phyloP scores from a whole-genome alignment of 306 rosid species.

The Astragalus glycyphyllos region DNA sequence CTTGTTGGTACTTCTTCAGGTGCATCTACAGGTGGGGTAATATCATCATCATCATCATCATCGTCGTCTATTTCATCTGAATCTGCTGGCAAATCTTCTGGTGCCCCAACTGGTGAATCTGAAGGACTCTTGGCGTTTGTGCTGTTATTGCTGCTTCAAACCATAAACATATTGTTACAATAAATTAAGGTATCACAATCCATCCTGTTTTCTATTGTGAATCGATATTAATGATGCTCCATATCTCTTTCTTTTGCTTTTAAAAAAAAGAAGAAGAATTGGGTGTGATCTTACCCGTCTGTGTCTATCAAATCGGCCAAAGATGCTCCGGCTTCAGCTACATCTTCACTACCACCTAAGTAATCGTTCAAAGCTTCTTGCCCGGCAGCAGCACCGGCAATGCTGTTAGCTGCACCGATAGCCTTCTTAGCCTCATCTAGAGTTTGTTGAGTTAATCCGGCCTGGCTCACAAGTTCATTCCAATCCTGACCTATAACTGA shows the following conservation, averaged over 20 bases:
- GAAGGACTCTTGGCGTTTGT: neutral
- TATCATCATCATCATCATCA: neutral
- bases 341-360: neutral
- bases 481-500: constrained; percentile 36
- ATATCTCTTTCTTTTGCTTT: too few relatives aligned
- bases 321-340: neutral
- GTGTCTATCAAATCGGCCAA: constrained; percentile 19
- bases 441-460: neutral
- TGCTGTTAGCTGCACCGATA: neutral
- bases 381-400: neutral
- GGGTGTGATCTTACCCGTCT: constrained; percentile 17
- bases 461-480: constrained; percentile 5
- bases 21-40: neutral
- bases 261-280: too few relatives aligned
- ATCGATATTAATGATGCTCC: too few relatives aligned
- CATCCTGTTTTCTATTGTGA: too few relatives aligned
- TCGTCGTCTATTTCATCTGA: neutral
- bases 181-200: too few relatives aligned
- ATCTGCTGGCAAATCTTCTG: constrained; percentile 24
- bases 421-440: constrained; percentile 37
- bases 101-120: constrained; percentile 32
- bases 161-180: neutral
- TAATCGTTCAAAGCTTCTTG: neutral
- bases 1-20: neutral
- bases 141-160: neutral